Base-by-base conservation (phyloP, 2,329 filamentous ascomycete species). In the Claviceps cyperi region DNA sequence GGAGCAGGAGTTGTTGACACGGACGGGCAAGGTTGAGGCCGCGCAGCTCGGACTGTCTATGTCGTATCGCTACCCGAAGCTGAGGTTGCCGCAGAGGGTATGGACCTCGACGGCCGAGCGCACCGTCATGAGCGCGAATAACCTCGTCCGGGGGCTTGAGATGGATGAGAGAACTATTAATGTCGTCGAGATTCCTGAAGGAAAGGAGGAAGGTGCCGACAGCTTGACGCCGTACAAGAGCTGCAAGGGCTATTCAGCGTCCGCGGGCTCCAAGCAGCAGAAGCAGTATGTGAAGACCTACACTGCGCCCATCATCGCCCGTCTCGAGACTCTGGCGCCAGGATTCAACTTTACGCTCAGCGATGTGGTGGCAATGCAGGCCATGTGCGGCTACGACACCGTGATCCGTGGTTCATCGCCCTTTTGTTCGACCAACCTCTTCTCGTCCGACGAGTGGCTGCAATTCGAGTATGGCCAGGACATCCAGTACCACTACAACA, bases 311-410 rank as follows among this genome's bases (percentile, higher is more conserved):
- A 80, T 84, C 49, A 67, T 76, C n/a, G 72, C 70, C 0, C 73
- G 81, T 14, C 66, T 80, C 54, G 75, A 75, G 41, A 63, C 68
- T 22, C 64, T 71, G 15, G 78, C 69, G 2, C 75, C 72, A 1
- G 66, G 60, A 0, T 82, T 85, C 63, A 80, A 83, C 64, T 82
- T 84, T 64, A 82, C 77, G 0, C 63, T 71, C 21, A 68, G 72
- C 46, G 81, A 85, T 56, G 70, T 85, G 14, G 76, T 80, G 49
- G 81, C 74, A 37, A 80, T 83, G 74, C 79, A 82, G 66, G 71
- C 81, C 63, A 63, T 83, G 3, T 83, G 80, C 57, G 79, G 79
- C 1, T 83, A 83, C 58, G 80, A 83, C 61, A 76, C 75, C 0
- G 79, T 82, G 17, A 81, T 82, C 52, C 72, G 72, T 0, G 80